Base-by-base conservation (phyloP, 176 grass and related monocot genomes). In the Lolium rigidum region DNA sequence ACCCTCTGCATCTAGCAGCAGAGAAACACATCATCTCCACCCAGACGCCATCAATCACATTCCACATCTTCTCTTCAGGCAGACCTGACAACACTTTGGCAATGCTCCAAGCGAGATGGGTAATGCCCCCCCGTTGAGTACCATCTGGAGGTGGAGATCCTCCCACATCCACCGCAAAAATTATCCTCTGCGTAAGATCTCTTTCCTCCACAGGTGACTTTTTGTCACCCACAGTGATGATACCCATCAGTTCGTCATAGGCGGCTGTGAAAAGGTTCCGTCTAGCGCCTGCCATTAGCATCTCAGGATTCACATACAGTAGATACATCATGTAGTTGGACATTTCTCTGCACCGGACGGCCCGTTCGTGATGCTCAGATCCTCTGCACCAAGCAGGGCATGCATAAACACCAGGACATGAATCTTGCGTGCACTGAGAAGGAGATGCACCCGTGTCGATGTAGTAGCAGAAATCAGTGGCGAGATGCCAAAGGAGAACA, bases 11-110 rank as follows among this genome's bases (percentile, higher is more conserved):
- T 4, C 73, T 66, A 0, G 20, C 0, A 0, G 60, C 73, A 0
- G 83, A 85, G 46, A 55, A 85, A 47, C 83, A 84, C 10, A 66
- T 26, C 59, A 84, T 84, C 83, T 85, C 44, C 58, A 54, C 72
- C 83, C 73, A 77, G 0, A 85, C 73, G 7, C 74, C 73, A 0
- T 55, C 4, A 8, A 85, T 85, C 12, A 77, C 61, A 0, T 0
- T 8, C 83, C 83, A 85, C 62, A 5, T 78, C 83, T 35, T 9
- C 41, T 28, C 37, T 6, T 3, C 16, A 22, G 3, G 28, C 28
- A 37, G 0, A 17, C 6, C 31, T 3, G 2, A 37, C 13, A 67
- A 15, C 5, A 7, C 64, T 67, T 67, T 7, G 64, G 28, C 1
- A 16, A 67, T 31, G 6, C 0, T 3, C 64, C 64, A 67, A 9